Percentiles rank a stretch among this genome's conserved stretches.
These are phyloP conservation scores for Leucocoprinus sp. DNA, from an alignment of 768 basidiomycete genomes.

Conservation along the genomic window DNA sequence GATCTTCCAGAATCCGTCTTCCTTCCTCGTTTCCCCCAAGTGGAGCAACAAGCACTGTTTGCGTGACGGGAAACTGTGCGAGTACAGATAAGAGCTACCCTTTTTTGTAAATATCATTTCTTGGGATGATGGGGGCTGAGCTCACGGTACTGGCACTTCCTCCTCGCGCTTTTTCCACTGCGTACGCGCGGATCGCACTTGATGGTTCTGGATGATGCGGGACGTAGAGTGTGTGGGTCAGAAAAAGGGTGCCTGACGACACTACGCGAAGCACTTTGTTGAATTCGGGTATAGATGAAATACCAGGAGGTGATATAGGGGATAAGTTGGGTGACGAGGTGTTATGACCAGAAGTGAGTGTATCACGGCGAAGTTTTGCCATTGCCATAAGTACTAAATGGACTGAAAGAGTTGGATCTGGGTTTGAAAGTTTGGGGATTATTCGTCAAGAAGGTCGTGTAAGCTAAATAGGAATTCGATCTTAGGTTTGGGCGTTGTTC, in stretches of 20 bases:
- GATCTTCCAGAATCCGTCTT: constrained; percentile 47
- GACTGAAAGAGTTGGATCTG: too few species aligned
- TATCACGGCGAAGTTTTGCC: constrained; percentile 40
- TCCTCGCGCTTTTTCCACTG: constrained; percentile 58
- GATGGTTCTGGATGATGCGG: constrained; percentile 51
- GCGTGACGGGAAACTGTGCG: constrained; percentile 60
- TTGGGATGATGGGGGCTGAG: constrained; percentile 2
- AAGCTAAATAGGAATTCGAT: too few species aligned
- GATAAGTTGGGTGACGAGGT: neutral
- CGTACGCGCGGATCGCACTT: constrained; percentile 60
- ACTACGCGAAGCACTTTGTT: constrained; percentile 58
- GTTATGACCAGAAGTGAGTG: constrained; percentile 14
- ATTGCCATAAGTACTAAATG: too few species aligned
- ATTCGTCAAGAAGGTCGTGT: too few species aligned
- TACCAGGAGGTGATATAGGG: neutral
- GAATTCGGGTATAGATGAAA: constrained; percentile 16
- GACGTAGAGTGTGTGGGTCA: constrained; percentile 63
- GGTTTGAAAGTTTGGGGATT: too few species aligned
- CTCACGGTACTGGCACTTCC: constrained; percentile 59
- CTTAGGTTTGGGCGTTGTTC: too few species aligned
- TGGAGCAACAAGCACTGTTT: constrained; percentile 66
- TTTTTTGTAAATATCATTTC: neutral
- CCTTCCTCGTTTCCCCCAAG: constrained; percentile 70
- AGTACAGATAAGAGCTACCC: constrained; percentile 53
- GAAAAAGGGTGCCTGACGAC: constrained; percentile 73